Evolutionary conservation across 345 rosid species (phyloP).

Genomic region (Eucalyptus pumila): DNA sequence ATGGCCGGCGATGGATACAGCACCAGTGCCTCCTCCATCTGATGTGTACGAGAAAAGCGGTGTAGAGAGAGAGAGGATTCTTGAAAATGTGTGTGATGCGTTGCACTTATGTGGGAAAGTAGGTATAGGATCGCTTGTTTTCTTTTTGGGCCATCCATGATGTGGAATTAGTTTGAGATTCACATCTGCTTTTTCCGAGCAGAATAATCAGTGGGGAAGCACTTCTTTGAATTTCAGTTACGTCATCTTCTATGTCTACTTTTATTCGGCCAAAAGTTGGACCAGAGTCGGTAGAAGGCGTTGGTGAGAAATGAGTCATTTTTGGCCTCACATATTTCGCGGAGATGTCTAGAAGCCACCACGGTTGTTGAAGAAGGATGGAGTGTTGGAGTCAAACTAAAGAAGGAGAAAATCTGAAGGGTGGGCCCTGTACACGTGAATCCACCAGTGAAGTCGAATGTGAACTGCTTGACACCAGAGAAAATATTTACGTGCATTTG

Average conservation of each 20-base stretch:
- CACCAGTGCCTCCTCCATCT: slow-evolving; percentile 24
- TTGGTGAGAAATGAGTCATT: not conserved
- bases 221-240: too few species aligned
- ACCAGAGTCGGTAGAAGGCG: not conserved
- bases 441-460: not conserved
- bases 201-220: not conserved
- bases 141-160: too few species aligned
- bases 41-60: not conserved
- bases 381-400: not conserved
- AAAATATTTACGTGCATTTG: too few species aligned
- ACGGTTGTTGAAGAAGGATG: not conserved
- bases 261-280: too few species aligned
- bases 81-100: too few species aligned
- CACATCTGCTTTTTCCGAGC: not conserved
- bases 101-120: too few species aligned
- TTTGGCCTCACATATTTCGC: not conserved
- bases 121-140: too few species aligned
- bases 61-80: not conserved
- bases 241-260: too few species aligned
- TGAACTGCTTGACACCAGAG: too few species aligned
- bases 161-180: not conserved
- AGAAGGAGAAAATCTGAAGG: not conserved
- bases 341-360: not conserved
- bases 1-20: slow-evolving; percentile 57
- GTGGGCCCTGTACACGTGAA: not conserved